A percentile compares a stretch with the other conserved stretches of the same genome.
Evolutionary conservation across 2,329 filamentous ascomycete genomes (phyloP).

Genomic region (Aspergillus versicolor): DNA sequence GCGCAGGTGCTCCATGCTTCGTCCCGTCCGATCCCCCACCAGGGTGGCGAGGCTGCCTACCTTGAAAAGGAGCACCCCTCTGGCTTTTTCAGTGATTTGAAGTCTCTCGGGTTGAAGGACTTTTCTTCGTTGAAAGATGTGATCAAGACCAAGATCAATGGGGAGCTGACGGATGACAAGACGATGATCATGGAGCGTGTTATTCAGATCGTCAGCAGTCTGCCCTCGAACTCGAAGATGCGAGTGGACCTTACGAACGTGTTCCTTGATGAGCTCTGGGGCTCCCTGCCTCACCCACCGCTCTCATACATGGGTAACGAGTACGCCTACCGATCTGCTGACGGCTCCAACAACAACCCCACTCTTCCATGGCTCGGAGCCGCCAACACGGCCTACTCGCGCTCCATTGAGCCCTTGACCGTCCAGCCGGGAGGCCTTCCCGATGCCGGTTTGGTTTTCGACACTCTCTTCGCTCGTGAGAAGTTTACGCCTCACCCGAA

Average conservation of each 20-base stretch:
- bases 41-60: constrained; percentile 64
- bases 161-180: constrained; percentile 69
- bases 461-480: constrained; percentile 44
- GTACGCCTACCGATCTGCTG: constrained; percentile 65
- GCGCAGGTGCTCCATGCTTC: constrained; percentile 54
- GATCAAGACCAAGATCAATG: constrained; percentile 62
- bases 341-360: constrained; percentile 72
- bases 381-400: constrained; percentile 66
- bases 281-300: constrained; percentile 70
- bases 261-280: constrained; percentile 70
- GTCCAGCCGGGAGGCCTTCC: constrained; percentile 65
- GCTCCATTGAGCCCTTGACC: constrained; percentile 60
- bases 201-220: constrained; percentile 65
- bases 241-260: constrained; percentile 63
- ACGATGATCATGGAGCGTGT: constrained; percentile 74
- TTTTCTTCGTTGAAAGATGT: constrained; percentile 62
- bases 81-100: constrained; percentile 58
- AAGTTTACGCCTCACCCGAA: constrained; percentile 60
- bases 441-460: constrained; percentile 57
- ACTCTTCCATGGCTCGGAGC: constrained; percentile 65
- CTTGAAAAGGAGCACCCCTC: constrained; percentile 51
- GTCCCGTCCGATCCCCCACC: constrained; percentile 61
- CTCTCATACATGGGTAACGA: constrained; percentile 58
- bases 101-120: constrained; percentile 57
- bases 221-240: constrained; percentile 62